Base-by-base conservation (phyloP, 2,329 filamentous ascomycete genomes). In the Aspergillus bombycis region DNA sequence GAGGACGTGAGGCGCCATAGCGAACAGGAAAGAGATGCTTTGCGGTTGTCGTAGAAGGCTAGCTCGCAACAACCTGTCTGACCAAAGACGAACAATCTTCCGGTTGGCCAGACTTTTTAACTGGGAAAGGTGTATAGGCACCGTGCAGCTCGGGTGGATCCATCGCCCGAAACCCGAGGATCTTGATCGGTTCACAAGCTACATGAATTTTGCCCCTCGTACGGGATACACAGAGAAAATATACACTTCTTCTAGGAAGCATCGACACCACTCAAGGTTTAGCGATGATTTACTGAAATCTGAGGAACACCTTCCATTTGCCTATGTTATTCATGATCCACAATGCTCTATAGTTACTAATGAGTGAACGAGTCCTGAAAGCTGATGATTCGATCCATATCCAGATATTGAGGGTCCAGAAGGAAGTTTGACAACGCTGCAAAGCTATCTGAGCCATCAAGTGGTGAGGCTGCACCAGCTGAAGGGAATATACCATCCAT, bases 201-300 rank as follows among this genome's bases (percentile, higher is more conserved):
- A 16, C 11, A 23, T 46, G n/a, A 21, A 46, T 46, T 46, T 3
- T 23, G 5, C 5, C 4, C 4, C 8, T 43, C 3, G 1, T 43
- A 21, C 21, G 21, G 1, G 1, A 16, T 8, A n/a, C 8, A n/a
- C 5, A 10, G 2, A n/a, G 38, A 0, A n/a, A 4, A n/a, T 19
- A n/a, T 8, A 41, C 8, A 9, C 19, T 5, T 3, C 8, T 9
- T 7, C 38, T 19, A n/a, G 14, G 19, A 9, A 8, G 19, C 1
- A 7, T 8, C 1, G 6, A 41, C 9, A 1, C 2, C 9, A 8
- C 19, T n/a, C 3, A n/a, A n/a, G 6, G 2, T 6, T 2, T 7
- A 7, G 3, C 9, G 9, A 41, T 10, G 16, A 3, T 1, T 19
- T 41, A n/a, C 38, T n/a, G 19, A n/a, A 38, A n/a, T 19, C 8